Base-by-base conservation (phyloP, 495 filamentous ascomycete genomes). In the Pseudotulostoma volvatum region DNA sequence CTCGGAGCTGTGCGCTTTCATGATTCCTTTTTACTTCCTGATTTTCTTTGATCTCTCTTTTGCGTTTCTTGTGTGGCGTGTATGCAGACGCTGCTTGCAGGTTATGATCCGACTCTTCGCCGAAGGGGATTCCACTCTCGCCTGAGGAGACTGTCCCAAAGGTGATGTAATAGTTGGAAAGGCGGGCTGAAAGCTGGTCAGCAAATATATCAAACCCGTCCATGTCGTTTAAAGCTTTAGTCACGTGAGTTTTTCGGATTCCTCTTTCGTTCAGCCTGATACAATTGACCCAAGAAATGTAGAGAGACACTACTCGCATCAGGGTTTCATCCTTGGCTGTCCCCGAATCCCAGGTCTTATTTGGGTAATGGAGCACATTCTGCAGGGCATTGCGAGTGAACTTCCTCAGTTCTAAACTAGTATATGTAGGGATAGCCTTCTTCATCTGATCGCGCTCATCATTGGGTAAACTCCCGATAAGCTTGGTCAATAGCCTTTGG, bases 21-120 rank as follows among this genome's bases (percentile, higher is more conserved):
- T 77, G 63, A 9, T 67, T 53, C 5, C 54, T 51, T 35, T 63
- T 53, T 7, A 68, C 67, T 16, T 60, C 49, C 35, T 65, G 53
- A 44, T 49, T 64, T 43, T 70, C 70, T 32, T 59, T 43, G 2
- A 70, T 45, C 1, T 47, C 51, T 40, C 57, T 61, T 43, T 70
- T 76, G 31, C 67, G 57, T 43, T 67, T 67, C 13, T 64, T 66
- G 33, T 47, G 47, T 3, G 53, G 54, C 1, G 33, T 49, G 15
- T 16, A 31, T 13, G 20, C 34, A 18, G 43, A 18, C 9, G 31
- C 20, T 23, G 11, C 7, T 7, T 33, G 25, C 15, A 30, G 13
- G 18, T 39, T 31, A 17, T 49, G 42, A 18, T 52, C 44, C 14
- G 43, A 40, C 4, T 47, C 46, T 28, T 34, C 41, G 40, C 18